Percentiles rank a stretch among this genome's conserved stretches.
These are phyloP conservation scores for Boletus sp. DNA, from an alignment of 1,284 basidiomycete genomes.

Conservation along the genomic window DNA sequence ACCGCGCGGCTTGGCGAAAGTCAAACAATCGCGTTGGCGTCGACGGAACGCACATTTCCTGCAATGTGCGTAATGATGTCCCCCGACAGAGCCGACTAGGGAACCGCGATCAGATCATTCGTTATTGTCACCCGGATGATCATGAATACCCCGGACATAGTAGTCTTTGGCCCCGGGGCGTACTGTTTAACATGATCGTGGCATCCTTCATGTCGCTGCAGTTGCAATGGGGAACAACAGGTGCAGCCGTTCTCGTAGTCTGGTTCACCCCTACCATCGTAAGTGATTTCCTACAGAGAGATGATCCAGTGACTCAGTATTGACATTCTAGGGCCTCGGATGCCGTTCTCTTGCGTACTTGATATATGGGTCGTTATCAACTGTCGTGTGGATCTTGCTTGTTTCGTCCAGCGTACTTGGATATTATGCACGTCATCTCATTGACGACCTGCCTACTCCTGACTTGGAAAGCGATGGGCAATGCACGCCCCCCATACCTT, in stretches of 20 bases:
- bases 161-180: slow-evolving; percentile 28
- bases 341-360: slow-evolving; percentile 42
- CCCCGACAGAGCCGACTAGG: slow-evolving; percentile 25
- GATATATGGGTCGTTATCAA: slow-evolving; percentile 39
- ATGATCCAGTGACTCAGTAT: background rate
- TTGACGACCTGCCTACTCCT: background rate
- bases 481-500: background rate
- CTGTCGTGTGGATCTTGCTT: slow-evolving; percentile 38
- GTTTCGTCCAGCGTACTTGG: slow-evolving; percentile 38
- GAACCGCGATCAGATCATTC: slow-evolving; percentile 24
- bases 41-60: background rate
- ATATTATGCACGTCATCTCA: slow-evolving; percentile 28
- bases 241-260: slow-evolving; percentile 35
- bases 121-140: slow-evolving; percentile 22
- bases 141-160: background rate
- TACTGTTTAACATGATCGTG: slow-evolving; percentile 34
- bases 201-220: slow-evolving; percentile 35
- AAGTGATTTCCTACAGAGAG: background rate
- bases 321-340: slow-evolving; percentile 29
- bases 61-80: background rate
- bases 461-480: slow-evolving; percentile 1
- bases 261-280: slow-evolving; percentile 41
- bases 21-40: slow-evolving; percentile 2
- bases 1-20: slow-evolving; percentile 21
- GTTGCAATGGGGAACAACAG: slow-evolving; percentile 42